These are phyloP conservation scores for Marasmius sp. DNA, from an alignment of 1,284 basidiomycete species.

Conservation along the genomic window DNA sequence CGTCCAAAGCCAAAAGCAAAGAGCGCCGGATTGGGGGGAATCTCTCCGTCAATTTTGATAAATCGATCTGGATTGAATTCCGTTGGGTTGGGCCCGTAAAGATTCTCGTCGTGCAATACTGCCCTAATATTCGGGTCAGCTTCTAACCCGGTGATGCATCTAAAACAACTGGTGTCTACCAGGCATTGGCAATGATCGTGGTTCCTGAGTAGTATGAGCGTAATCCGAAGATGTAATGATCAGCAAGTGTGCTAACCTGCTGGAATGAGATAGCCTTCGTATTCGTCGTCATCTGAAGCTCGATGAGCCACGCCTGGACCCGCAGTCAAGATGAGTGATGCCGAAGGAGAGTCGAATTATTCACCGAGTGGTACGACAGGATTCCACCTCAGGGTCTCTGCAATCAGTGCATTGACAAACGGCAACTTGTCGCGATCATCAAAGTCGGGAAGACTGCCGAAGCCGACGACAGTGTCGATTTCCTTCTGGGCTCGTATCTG, in stretches of 20 bases:
- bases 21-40: not conserved
- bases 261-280: not conserved
- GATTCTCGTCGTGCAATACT: not conserved
- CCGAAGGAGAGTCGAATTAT: not conserved
- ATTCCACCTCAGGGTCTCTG: not conserved
- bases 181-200: not conserved
- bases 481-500: not conserved
- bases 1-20: not conserved
- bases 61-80: not conserved
- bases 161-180: not conserved
- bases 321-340: not conserved
- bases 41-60: not conserved
- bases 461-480: not conserved
- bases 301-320: not conserved
- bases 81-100: not conserved
- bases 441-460: not conserved
- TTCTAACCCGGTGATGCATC: not conserved
- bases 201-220: not conserved
- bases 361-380: not conserved
- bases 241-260: not conserved
- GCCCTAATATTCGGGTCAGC: not conserved
- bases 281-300: not conserved
- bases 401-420: not conserved
- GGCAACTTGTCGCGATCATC: not conserved
- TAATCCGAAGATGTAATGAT: not conserved